phyloP scores from a whole-genome alignment of 2,329 filamentous ascomycete species.

The Eutypella sp. region DNA sequence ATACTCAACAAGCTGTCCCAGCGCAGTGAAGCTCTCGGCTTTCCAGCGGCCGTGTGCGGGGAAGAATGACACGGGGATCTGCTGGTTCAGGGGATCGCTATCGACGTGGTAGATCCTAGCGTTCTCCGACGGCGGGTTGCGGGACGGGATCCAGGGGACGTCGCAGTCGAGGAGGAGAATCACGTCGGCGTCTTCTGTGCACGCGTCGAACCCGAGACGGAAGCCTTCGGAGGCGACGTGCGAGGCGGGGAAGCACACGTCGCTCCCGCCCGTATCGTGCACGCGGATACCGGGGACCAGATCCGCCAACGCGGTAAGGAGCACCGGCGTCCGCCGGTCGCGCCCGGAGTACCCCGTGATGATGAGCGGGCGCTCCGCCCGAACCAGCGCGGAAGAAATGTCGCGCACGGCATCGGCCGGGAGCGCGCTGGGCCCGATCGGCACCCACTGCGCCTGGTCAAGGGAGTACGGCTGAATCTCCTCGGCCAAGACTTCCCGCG shows the following conservation, averaged over 20 bases:
- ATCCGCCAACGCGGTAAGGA: conserved; percentile 42
- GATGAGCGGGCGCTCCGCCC: conserved; percentile 41
- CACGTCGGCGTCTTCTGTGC: conserved; percentile 56
- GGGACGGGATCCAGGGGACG: conserved; percentile 64
- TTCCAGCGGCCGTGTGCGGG: conserved; percentile 46
- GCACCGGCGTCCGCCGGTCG: conserved; percentile 33
- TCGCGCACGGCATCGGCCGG: conserved; percentile 34
- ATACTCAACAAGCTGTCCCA: conserved; percentile 26
- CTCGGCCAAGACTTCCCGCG: conserved; percentile 67
- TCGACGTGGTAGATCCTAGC: conserved; percentile 63
- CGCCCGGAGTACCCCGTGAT: conserved; percentile 48
- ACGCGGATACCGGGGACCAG: conserved; percentile 43
- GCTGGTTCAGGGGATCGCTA: conserved; percentile 60
- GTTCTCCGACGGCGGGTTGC: conserved; percentile 50
- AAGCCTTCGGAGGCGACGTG: conserved; percentile 42
- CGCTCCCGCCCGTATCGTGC: conserved; percentile 46
- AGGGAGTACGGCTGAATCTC: conserved; percentile 34
- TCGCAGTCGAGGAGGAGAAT: conserved; percentile 65
- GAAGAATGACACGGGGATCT: conserved; percentile 55
- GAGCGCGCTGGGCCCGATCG: conserved; percentile 21
- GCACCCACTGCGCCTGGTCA: conserved; percentile 18
- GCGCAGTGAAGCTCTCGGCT: conserved; percentile 42
- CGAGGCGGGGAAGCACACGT: conserved; percentile 37
- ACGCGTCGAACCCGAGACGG: conserved; percentile 53
- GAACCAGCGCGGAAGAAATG: conserved; percentile 37